phyloP scores from a whole-genome alignment of 192 early-diverging fungal species.

The Lobosporangium transversale region DNA sequence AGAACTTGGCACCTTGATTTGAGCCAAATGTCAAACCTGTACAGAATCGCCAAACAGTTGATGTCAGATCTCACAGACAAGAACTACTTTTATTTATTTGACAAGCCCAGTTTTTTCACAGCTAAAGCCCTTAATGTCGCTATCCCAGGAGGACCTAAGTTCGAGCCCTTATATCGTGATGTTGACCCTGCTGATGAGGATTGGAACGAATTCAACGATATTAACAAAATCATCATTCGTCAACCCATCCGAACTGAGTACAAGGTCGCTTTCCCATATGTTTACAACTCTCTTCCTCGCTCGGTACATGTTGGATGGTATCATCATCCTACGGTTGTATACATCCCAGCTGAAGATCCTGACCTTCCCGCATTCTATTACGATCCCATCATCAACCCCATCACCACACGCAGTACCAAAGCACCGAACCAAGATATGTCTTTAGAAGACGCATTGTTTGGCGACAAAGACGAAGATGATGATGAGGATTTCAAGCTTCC shows the following conservation, averaged over 20 bases:
- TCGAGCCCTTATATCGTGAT: conserved; percentile 97
- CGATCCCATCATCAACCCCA: conserved; percentile 98
- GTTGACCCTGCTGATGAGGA: conserved; percentile 97
- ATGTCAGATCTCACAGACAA: conserved; percentile 94
- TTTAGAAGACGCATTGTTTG: conserved; percentile 77
- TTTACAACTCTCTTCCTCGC: conserved; percentile 97
- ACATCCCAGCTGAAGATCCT: conserved; percentile 89
- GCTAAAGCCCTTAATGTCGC: conserved; percentile 98
- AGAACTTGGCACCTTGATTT: conserved; percentile 90
- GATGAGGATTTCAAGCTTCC: conserved; percentile 90
- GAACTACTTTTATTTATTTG: conserved; percentile 99
- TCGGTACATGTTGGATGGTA: conserved; percentile 93
- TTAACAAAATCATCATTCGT: conserved; percentile 99
- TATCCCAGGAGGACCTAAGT: conserved; percentile 97
- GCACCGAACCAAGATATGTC: conserved; percentile 57
- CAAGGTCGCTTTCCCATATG: conserved; percentile 97
- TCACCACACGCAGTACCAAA: conserved; percentile 80
- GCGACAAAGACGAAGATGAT: conserved; percentile 83
- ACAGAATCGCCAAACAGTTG: conserved; percentile 91
- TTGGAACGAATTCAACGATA: conserved; percentile 99
- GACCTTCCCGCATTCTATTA: conserved; percentile 98
- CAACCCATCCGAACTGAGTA: conserved; percentile 99
- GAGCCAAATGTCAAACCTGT: conserved; percentile 94
- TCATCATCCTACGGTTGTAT: conserved; percentile 92
- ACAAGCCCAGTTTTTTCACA: conserved; percentile 94